Evolutionary conservation across 2,329 filamentous ascomycete genomes (phyloP).

Genomic region (Penicillium oxalicum): DNA sequence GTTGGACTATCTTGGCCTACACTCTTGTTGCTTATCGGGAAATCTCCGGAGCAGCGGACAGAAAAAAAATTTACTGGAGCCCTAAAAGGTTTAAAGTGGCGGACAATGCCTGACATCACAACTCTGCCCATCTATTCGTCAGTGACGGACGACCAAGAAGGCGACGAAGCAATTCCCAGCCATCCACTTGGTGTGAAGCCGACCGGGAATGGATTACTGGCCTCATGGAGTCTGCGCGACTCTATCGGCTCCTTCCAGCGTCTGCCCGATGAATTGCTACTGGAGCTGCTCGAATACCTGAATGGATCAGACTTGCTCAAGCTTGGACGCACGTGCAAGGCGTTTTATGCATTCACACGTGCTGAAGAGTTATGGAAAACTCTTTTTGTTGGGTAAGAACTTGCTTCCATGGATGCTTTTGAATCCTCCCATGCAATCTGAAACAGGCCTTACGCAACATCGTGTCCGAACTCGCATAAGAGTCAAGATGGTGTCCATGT

Average conservation of each 20-base stretch:
- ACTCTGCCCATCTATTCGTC: constrained; percentile 21
- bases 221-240: constrained; percentile 59
- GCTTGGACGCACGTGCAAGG: constrained; percentile 74
- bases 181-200: constrained; percentile 85
- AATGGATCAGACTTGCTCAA: constrained; percentile 56
- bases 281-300: constrained; percentile 68
- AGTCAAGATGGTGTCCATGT: too few species aligned
- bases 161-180: constrained; percentile 55
- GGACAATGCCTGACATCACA: constrained; percentile 31
- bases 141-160: constrained; percentile 12
- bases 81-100: constrained; percentile 14
- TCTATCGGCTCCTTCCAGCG: constrained; percentile 59
- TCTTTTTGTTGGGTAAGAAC: constrained; percentile 74
- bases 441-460: too few species aligned
- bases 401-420: not conserved
- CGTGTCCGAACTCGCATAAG: too few species aligned
- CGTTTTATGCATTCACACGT: constrained; percentile 76
- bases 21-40: constrained; percentile 5
- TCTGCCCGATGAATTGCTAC: constrained; percentile 76
- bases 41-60: constrained; percentile 6
- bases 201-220: constrained; percentile 71
- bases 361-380: constrained; percentile 86
- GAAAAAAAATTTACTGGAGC: constrained; percentile 17
- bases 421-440: too few species aligned
- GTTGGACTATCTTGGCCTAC: not conserved